Evolutionary conservation across 2,329 filamentous ascomycete species (phyloP), one percentile per base, ranked within the genome.

Genomic region (Alternaria angustiovoidea): DNA sequence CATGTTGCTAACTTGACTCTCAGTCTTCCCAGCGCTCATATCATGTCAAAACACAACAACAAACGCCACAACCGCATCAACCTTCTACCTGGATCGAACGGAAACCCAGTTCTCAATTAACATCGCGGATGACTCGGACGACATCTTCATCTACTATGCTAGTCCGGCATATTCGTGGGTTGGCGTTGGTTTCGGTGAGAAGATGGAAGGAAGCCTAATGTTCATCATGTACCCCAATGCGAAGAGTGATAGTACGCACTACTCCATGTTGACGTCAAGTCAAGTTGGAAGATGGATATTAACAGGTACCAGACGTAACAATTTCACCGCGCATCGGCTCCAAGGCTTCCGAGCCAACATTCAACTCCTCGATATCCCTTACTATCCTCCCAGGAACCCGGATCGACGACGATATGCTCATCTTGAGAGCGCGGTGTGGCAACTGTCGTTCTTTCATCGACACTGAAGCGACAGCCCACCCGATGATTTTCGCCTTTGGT

Each of bases 191-290:
- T 79, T 82, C 59, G 81, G 81, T 4, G 66, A 65, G 34, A 66
- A 70, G 52, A 83, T 83, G 81, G 72, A 71, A 57, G 73, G 79
- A 34, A 75, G 78, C 16, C 67, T 82, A 56, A 83, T 83, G 75
- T 73, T 83, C 39, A 69, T 83, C 43, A 75, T 82, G 59, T 83
- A 83, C 66, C 74, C 78, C 2, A 72, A 74, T 38, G 66, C 67
- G 4, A 61, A 72, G 11, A 75, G 75, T 34, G 68, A 74, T 14
- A 78, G 77, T 74, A 71, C 51, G 70, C 59, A n/a, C 8, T 24
- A 24, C 5, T 22, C n/a, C 11, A 24, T 14, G 2, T 3, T 12
- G 5, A 20, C 11, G 12, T 48, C 30, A 22, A 16, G 18, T 48
- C 44, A 12, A 11, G 6, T 34, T 0, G 16, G 4, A 34, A n/a